A percentile compares a stretch with the other conserved stretches of the same genome.
Conservation (phyloP, 345 rosid genomes). For the Clausena lansium region DNA sequence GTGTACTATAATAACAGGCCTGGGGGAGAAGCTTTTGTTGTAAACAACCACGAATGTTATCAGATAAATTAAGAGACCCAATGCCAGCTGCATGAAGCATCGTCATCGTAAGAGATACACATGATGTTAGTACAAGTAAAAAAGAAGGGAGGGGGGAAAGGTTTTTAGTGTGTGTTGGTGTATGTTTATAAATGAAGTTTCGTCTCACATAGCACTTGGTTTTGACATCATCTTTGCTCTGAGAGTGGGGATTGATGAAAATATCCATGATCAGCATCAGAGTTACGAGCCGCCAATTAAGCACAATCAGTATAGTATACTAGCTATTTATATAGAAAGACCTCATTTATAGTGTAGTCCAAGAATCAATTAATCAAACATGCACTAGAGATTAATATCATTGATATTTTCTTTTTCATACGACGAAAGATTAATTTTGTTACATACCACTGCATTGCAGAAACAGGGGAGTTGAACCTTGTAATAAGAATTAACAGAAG, state of each 20-base stretch:
- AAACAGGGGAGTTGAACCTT: not conserved
- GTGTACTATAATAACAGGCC: no score
- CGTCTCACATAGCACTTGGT: not conserved
- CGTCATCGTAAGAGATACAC: no score
- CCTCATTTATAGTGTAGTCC: no score
- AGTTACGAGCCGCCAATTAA: not conserved
- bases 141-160: not conserved
- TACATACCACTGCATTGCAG: not conserved
- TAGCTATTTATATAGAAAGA: no score
- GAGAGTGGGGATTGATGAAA: not conserved
- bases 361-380: no score
- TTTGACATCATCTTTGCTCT: not conserved
- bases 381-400: no score
- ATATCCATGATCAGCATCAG: not conserved
- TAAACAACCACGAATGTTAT: not conserved
- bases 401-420: not conserved
- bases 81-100: not conserved
- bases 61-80: not conserved
- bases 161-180: not conserved
- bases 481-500: no score
- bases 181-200: not conserved
- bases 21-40: no score
- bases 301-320: no score
- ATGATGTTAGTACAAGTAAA: no score
- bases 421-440: not conserved